Evolutionary conservation across 1,284 basidiomycete genomes (phyloP).

Genomic region (Tetrapyrgos nigripes): DNA sequence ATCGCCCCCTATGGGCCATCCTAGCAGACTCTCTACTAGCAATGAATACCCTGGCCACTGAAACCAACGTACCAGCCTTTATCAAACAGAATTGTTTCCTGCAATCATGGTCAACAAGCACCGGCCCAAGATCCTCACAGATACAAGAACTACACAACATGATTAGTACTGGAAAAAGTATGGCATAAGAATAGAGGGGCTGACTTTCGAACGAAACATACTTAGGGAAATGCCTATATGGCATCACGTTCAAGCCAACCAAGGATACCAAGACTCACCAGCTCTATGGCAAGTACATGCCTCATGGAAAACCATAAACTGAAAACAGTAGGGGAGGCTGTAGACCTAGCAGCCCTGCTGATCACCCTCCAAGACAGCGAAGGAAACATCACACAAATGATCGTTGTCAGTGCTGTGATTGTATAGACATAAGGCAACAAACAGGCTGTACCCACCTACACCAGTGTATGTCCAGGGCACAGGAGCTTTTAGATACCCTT

Average conservation of each 20-base stretch:
- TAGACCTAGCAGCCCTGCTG: neutral
- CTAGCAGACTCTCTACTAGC: conserved; percentile 10
- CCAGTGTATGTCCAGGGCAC: conserved; percentile 3
- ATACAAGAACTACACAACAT: conserved; percentile 8
- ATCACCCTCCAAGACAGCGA: neutral
- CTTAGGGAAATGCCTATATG: conserved; percentile 10
- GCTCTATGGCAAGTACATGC: neutral
- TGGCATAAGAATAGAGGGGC: conserved; percentile 1
- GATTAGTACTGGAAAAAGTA: conserved; percentile 14
- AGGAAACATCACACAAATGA: neutral
- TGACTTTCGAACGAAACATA: neutral
- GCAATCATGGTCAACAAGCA: conserved; percentile 3
- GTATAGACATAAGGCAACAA: neutral
- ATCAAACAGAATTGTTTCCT: neutral
- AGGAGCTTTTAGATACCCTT: conserved; percentile 2
- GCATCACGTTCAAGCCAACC: conserved; percentile 5
- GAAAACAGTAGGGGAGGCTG: conserved; percentile 14
- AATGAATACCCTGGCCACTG: neutral
- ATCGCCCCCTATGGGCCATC: conserved; percentile 19
- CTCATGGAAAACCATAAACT: conserved; percentile 18
- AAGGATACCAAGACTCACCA: too few species aligned
- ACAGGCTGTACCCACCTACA: conserved; percentile 2
- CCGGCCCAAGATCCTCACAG: too few species aligned
- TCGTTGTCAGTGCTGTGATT: conserved; percentile 1
- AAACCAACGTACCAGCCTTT: neutral